Evolutionary conservation across 371 early-diverging fungal species (phyloP), one percentile per base, ranked within the genome.

Genomic region (Mucor lusitanicus): DNA sequence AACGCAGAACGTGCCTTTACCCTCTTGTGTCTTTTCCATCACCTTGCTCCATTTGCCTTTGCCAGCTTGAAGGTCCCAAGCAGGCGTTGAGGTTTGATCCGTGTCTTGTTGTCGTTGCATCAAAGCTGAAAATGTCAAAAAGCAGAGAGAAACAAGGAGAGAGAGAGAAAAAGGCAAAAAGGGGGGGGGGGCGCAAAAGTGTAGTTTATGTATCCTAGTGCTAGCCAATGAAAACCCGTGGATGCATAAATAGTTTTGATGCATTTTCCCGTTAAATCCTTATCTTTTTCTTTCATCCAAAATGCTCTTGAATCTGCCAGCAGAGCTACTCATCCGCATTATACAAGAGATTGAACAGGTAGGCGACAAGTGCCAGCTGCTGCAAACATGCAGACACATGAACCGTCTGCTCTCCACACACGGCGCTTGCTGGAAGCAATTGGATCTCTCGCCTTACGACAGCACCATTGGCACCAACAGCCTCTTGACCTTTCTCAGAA

Each of bases 381-480:
- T 69, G 7, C 56, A 65, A 40, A 74, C 76, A 2, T 72, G 78
- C 61, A 62, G 39, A 30, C 65, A 56, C 0, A 57, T 82, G 2
- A 59, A 64, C 42, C 42, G 46, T 1, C 46, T 82, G 8, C 55
- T 82, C 6, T 53, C 32, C 25, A 56, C 32, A 6, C 69, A 79
- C 57, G 61, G 67, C 8, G 61, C 58, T 32, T 76, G 77, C 30
- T 82, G 82, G 82, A 69, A 69, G 23, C 69, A 71, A 8, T 63
- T 82, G 8, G 75, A 77, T 53, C 59, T 82, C 23, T 79, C 82
- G 12, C 66, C 64, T 11, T 74, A 71, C 50, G 59, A 64, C n/a
- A 48, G 25, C 12, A 55, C 48, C 1, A 48, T 79, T 4, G 70
- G 59, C 4, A 77, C 77, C 37, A 62, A 27, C 17, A 40, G 39